Evolutionary conservation across 306 rosid genomes (phyloP).

Genomic region (Vigna mungo): DNA sequence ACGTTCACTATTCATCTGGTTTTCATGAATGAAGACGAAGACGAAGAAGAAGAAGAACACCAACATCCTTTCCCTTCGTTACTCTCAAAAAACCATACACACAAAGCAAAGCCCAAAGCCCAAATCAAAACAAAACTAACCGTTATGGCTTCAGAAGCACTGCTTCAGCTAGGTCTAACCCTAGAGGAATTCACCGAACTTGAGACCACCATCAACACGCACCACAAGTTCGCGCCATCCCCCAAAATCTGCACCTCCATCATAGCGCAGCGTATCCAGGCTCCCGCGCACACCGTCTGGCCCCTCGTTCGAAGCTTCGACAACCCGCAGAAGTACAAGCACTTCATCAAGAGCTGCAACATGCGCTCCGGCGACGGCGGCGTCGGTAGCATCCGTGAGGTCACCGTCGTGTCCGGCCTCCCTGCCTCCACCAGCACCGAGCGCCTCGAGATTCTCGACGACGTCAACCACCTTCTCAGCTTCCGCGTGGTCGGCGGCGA

Average conservation of each 20-base stretch:
- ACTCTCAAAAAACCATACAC: neutral
- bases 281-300: neutral
- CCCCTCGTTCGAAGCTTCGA: slow-evolving; percentile 11
- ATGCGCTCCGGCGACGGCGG: slow-evolving; percentile 24
- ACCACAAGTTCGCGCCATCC: slow-evolving; percentile 8
- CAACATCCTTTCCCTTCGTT: neutral
- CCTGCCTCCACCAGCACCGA: slow-evolving; percentile 34
- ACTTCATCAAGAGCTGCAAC: slow-evolving; percentile 32
- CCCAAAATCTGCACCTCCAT: slow-evolving; percentile 12
- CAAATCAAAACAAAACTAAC: neutral
- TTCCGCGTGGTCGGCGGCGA: slow-evolving; percentile 24
- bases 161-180: neutral
- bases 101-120: neutral
- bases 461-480: neutral
- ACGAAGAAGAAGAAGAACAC: neutral
- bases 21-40: neutral
- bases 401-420: slow-evolving; percentile 1
- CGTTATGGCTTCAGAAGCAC: neutral
- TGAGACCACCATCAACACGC: neutral
- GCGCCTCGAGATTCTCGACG: slow-evolving; percentile 30
- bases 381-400: slow-evolving; percentile 24
- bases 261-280: slow-evolving; percentile 24
- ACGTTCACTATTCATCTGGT: neutral
- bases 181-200: slow-evolving; percentile 14
- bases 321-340: slow-evolving; percentile 22